phyloP scores from a whole-genome alignment of 169 alveolate genomes.

The Cryptosporidium bovis region DNA sequence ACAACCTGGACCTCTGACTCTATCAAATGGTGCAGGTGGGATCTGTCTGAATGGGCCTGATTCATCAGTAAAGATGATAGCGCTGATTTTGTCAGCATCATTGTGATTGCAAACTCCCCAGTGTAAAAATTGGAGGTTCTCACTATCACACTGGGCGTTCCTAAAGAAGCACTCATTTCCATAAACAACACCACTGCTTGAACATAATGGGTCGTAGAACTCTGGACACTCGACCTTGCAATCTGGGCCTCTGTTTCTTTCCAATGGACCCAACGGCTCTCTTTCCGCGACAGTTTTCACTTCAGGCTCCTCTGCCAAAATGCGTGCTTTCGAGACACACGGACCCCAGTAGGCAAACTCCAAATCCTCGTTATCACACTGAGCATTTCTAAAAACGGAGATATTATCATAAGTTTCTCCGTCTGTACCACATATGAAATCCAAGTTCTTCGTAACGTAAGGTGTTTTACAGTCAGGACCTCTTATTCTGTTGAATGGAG shows the following conservation, averaged over 20 bases:
- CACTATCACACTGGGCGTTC: conserved; percentile 57
- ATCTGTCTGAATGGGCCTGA: neutral
- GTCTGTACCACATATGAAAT: conserved; percentile 45
- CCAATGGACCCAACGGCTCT: conserved; percentile 49
- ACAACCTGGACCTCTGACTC: conserved; percentile 56
- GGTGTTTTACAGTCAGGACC: conserved; percentile 53
- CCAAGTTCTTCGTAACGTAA: conserved; percentile 4
- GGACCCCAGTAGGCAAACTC: conserved; percentile 34
- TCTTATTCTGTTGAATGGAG: conserved; percentile 57
- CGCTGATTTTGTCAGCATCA: conserved; percentile 17
- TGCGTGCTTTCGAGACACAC: neutral
- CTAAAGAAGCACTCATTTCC: conserved; percentile 48
- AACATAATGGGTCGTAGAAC: conserved; percentile 56
- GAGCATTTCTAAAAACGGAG: conserved; percentile 41
- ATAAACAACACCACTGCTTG: conserved; percentile 22
- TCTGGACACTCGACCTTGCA: conserved; percentile 44
- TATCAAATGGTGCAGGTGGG: conserved; percentile 34
- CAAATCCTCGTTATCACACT: conserved; percentile 28
- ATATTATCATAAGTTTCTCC: conserved; percentile 30
- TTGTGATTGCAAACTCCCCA: conserved; percentile 31
- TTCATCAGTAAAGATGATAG: conserved; percentile 8
- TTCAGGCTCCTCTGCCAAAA: neutral
- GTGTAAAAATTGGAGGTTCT: conserved; percentile 12
- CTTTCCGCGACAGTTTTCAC: neutral
- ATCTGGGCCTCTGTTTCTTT: conserved; percentile 60